Percentiles rank a stretch among this genome's conserved stretches.
Conservation (phyloP, 768 basidiomycete genomes). For the Favolaschia claudopus region DNA sequence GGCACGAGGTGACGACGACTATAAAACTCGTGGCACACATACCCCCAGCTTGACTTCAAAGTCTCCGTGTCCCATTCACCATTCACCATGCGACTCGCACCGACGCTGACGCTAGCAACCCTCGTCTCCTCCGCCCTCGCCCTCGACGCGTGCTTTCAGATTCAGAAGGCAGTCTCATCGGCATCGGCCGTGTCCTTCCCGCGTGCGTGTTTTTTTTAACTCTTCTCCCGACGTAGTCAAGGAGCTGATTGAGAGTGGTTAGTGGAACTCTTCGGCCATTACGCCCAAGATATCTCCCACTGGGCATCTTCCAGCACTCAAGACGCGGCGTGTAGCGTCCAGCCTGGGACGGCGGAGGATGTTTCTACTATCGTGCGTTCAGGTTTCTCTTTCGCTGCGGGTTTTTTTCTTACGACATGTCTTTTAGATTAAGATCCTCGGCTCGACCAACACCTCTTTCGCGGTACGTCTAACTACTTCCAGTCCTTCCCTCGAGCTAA, state of each 20-base stretch:
- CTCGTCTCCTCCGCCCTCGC: neutral
- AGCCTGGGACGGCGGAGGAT: conserved; percentile 62
- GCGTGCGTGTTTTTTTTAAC: conserved; percentile 31
- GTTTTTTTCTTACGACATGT: neutral
- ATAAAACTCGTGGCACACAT: neutral
- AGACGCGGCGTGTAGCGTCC: conserved; percentile 58
- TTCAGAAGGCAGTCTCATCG: conserved; percentile 46
- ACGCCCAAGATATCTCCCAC: conserved; percentile 52
- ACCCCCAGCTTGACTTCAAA: neutral
- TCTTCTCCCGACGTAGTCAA: neutral
- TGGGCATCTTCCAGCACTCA: conserved; percentile 61
- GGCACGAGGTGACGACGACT: neutral
- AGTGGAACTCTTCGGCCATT: conserved; percentile 37
- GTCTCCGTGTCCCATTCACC: neutral
- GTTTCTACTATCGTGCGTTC: conserved; percentile 55
- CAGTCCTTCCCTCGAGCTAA: neutral
- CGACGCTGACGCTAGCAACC: neutral
- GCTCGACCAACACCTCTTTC: conserved; percentile 54
- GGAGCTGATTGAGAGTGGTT: neutral
- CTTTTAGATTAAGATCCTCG: conserved; percentile 56
- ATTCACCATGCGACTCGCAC: too few relatives aligned
- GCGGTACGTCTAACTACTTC: conserved; percentile 47
- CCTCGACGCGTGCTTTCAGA: conserved; percentile 43
- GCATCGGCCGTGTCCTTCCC: conserved; percentile 55
- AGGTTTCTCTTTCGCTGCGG: neutral